A percentile compares a stretch with the other conserved stretches of the same genome.
phyloP scores from a whole-genome alignment of 306 rosid species.

The Castanea sativa region DNA sequence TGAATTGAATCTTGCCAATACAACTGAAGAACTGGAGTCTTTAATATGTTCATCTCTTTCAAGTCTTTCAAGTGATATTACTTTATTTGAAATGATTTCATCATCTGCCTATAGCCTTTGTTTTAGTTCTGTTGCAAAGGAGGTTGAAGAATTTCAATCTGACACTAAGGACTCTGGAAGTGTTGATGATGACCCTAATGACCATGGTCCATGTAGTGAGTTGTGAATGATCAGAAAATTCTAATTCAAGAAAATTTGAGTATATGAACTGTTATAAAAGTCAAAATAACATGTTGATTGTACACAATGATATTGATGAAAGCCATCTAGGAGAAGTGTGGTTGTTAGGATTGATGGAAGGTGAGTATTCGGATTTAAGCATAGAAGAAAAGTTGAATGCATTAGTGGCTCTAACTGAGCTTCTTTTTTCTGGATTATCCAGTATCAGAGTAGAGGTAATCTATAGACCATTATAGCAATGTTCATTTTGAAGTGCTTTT shows the following conservation, averaged over 20 bases:
- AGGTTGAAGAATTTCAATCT: slow-evolving; percentile 62
- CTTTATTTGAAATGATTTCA: slow-evolving; percentile 91
- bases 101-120: slow-evolving; percentile 81
- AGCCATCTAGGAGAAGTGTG: slow-evolving; percentile 89
- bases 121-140: slow-evolving; percentile 45
- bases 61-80: slow-evolving; percentile 68
- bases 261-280: slow-evolving; percentile 19
- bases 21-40: slow-evolving; percentile 68
- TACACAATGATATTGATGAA: slow-evolving; percentile 83
- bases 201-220: slow-evolving; percentile 50
- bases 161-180: slow-evolving; percentile 80
- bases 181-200: slow-evolving; percentile 62
- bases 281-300: slow-evolving; percentile 35
- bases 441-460: slow-evolving; percentile 77
- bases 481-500: background rate
- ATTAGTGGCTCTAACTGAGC: slow-evolving; percentile 75
- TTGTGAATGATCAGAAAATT: slow-evolving; percentile 36
- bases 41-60: slow-evolving; percentile 60
- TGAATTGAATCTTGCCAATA: slow-evolving; percentile 62
- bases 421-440: slow-evolving; percentile 67
- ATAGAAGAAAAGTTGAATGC: slow-evolving; percentile 87
- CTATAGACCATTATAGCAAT: slow-evolving; percentile 1
- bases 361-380: slow-evolving; percentile 87
- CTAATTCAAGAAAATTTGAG: slow-evolving; percentile 37
- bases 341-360: slow-evolving; percentile 87